phyloP scores from a whole-genome alignment of 2,329 filamentous ascomycete genomes.

The Cadophora gregata region DNA sequence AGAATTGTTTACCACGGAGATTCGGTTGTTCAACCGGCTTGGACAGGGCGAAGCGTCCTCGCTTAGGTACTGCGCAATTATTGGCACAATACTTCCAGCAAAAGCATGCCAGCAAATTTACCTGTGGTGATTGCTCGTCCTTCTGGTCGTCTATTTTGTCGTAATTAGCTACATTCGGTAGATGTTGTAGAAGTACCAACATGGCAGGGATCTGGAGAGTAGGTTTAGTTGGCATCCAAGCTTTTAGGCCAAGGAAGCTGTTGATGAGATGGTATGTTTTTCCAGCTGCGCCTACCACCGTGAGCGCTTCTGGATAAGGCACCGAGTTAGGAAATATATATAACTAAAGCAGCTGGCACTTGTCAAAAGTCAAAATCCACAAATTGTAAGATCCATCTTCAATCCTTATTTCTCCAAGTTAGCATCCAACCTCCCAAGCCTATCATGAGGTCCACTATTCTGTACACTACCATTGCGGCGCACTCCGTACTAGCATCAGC shows the following conservation, averaged over 20 bases:
- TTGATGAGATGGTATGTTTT: not conserved
- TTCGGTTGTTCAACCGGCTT: constrained; percentile 7
- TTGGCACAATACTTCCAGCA: constrained; percentile 1
- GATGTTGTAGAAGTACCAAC: no score
- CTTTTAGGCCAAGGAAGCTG: not conserved
- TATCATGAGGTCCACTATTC: not conserved
- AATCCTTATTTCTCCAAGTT: not conserved
- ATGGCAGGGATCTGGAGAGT: no score
- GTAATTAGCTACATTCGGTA: no score
- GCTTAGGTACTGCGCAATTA: constrained; percentile 4
- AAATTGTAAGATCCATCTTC: not conserved
- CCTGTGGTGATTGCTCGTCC: no score
- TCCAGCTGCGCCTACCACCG: not conserved
- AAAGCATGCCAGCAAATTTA: not conserved
- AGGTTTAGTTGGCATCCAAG: not conserved
- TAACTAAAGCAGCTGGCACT: not conserved
- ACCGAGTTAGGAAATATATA: not conserved
- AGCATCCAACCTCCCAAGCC: not conserved
- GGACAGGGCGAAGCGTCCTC: constrained; percentile 5
- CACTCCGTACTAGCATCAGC: not conserved
- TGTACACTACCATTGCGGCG: not conserved
- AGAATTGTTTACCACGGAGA: constrained; percentile 3
- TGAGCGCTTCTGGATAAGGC: not conserved
- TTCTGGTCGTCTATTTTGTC: no score
- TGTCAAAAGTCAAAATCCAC: not conserved